Percentiles rank a stretch among this genome's conserved stretches.
phyloP scores from a whole-genome alignment of 768 basidiomycete species.

The Tylopilus intermedius region DNA sequence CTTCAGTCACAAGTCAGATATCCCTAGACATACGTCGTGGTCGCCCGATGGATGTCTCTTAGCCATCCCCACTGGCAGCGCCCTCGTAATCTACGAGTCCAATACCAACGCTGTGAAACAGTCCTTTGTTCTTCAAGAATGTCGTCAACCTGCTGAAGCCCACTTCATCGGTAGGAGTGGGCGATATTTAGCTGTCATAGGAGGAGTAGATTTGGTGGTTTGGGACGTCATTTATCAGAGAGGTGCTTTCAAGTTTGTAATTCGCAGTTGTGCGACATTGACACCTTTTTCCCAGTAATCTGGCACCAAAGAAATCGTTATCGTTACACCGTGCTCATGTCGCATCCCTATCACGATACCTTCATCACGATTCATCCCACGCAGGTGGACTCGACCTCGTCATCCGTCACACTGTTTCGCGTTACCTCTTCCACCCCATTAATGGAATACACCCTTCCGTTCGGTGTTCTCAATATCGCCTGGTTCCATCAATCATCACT shows the following conservation, averaged over 20 bases:
- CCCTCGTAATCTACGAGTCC: conserved; percentile 73
- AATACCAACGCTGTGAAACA: conserved; percentile 53
- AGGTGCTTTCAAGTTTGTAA: conserved; percentile 37
- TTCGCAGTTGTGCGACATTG: neutral
- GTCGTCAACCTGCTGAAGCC: conserved; percentile 38
- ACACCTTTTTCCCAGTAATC: conserved; percentile 40
- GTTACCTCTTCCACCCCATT: conserved; percentile 41
- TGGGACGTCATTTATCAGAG: conserved; percentile 69
- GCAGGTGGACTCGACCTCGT: conserved; percentile 28
- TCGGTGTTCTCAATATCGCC: conserved; percentile 50
- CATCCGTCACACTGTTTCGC: conserved; percentile 46
- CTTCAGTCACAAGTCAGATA: conserved; percentile 61
- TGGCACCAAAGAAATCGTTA: conserved; percentile 47
- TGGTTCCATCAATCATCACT: conserved; percentile 36
- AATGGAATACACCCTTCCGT: conserved; percentile 50
- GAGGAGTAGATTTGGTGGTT: conserved; percentile 47
- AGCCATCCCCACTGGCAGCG: conserved; percentile 61
- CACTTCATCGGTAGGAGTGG: conserved; percentile 69
- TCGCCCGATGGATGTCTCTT: conserved; percentile 84
- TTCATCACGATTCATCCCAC: conserved; percentile 54
- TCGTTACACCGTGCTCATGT: conserved; percentile 42
- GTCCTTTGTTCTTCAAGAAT: conserved; percentile 56
- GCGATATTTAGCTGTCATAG: conserved; percentile 61
- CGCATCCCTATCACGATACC: conserved; percentile 52
- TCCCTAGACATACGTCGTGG: conserved; percentile 67